Conservation (phyloP, 495 filamentous ascomycete genomes). For the Lasiosphaeria miniovina region DNA sequence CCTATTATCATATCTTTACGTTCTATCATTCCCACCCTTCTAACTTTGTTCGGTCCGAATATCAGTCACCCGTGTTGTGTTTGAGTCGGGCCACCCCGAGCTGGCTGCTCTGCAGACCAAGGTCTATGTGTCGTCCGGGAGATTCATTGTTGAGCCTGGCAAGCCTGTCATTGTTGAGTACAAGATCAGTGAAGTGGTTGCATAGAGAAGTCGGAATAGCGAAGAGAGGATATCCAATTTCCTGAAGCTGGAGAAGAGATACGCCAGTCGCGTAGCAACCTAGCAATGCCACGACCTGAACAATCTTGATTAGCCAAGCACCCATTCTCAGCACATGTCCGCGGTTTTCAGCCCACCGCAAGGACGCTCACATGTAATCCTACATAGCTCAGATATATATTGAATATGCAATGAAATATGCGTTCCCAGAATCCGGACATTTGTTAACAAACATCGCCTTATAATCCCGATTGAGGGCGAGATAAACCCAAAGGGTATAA, state of each 20-base stretch:
- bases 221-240: not conserved
- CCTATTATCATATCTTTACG: not conserved
- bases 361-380: too few species aligned
- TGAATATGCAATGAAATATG: not conserved
- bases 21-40: too few species aligned
- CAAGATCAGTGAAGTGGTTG: slow-evolving; percentile 53
- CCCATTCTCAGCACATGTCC: too few species aligned
- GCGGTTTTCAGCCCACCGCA: too few species aligned
- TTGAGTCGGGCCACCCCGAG: slow-evolving; percentile 52
- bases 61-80: slow-evolving; percentile 50
- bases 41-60: too few species aligned
- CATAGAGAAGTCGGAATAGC: slow-evolving; percentile 5
- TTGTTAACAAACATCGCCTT: not conserved
- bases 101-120: slow-evolving; percentile 52
- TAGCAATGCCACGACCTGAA: too few species aligned
- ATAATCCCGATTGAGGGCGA: not conserved
- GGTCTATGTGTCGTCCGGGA: slow-evolving; percentile 53
- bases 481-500: not conserved
- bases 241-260: too few species aligned
- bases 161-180: slow-evolving; percentile 57
- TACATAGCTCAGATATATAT: not conserved
- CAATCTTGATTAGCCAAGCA: too few species aligned
- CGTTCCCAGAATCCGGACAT: not conserved
- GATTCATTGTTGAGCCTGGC: slow-evolving; percentile 52
- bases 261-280: too few species aligned